Conservation (phyloP, 164 flowering plant genomes). For the Kingdonia uniflora region DNA sequence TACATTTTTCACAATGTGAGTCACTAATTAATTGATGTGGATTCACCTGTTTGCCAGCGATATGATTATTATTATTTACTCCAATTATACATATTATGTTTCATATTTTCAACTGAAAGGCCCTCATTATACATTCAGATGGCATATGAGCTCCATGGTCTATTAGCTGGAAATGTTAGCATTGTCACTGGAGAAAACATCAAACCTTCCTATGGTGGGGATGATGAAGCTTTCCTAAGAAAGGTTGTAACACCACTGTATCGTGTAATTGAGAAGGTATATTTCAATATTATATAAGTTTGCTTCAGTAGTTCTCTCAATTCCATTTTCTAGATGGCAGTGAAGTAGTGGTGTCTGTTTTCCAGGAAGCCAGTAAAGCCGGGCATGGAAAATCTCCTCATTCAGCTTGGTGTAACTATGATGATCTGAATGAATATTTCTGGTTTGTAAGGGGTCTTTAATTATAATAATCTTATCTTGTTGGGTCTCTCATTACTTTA, state of each 20-base stretch:
- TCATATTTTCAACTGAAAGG: background rate
- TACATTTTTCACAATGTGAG: constrained; percentile 96
- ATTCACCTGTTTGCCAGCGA: background rate
- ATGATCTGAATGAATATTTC: constrained; percentile 95
- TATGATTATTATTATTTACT: no score
- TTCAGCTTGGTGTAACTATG: constrained; percentile 92
- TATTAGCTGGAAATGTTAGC: constrained; percentile 95
- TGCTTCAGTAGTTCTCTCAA: background rate
- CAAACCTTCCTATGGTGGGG: constrained; percentile 98
- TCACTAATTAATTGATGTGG: constrained; percentile 2
- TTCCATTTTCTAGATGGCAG: background rate
- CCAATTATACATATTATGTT: no score
- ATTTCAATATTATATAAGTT: background rate
- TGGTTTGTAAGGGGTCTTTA: constrained; percentile 42
- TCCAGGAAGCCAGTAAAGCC: constrained; percentile 74
- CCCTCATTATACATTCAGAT: constrained; percentile 35
- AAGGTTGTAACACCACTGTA: constrained; percentile 92
- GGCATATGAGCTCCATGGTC: constrained; percentile 98
- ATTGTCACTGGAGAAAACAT: constrained; percentile 94
- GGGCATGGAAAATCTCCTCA: constrained; percentile 73
- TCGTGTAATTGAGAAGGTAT: constrained; percentile 82
- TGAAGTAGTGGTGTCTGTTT: constrained; percentile 7
- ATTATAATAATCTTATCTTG: background rate
- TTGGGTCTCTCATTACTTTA: background rate
- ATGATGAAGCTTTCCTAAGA: constrained; percentile 90